These are phyloP conservation scores for Pseudogymnoascus verrucosus DNA, from an alignment of 2,329 filamentous ascomycete species.

Conservation along the genomic window DNA sequence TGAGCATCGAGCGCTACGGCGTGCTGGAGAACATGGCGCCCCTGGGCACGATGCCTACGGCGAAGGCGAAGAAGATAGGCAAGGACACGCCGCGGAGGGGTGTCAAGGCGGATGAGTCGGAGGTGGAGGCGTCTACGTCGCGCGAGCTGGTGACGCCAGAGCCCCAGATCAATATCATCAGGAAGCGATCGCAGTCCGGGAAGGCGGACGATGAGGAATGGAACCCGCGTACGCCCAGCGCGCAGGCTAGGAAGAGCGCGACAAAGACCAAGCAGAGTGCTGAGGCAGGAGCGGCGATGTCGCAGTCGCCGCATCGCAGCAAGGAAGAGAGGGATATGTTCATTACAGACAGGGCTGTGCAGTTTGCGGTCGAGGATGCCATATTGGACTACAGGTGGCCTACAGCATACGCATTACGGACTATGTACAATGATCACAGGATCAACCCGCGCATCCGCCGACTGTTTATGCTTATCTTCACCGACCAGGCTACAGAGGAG, in stretches of 20 bases:
- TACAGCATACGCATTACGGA: slow-evolving; percentile 53
- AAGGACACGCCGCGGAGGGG: neutral
- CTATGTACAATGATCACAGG: slow-evolving; percentile 51
- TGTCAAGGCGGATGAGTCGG: neutral
- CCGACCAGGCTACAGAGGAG: slow-evolving; percentile 46
- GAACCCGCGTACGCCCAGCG: neutral
- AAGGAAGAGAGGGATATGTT: slow-evolving; percentile 18
- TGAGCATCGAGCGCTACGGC: slow-evolving; percentile 63
- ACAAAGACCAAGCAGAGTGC: slow-evolving; percentile 1
- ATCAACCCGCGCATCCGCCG: slow-evolving; percentile 43
- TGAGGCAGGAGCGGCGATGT: neutral
- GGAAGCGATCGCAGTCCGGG: neutral
- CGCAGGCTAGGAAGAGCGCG: slow-evolving; percentile 3
- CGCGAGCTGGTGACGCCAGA: neutral
- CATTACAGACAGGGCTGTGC: slow-evolving; percentile 44
- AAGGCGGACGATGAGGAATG: neutral
- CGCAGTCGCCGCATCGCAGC: slow-evolving; percentile 8
- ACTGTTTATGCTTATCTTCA: slow-evolving; percentile 51
- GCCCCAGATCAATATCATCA: neutral
- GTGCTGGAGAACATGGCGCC: slow-evolving; percentile 80
- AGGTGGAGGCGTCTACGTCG: neutral
- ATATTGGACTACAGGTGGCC: slow-evolving; percentile 49
- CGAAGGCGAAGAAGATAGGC: slow-evolving; percentile 45
- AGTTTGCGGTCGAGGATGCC: slow-evolving; percentile 51
- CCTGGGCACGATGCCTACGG: slow-evolving; percentile 62